Conservation (phyloP, 257 asterid genomes). For the Nicotiana noctiflora region DNA sequence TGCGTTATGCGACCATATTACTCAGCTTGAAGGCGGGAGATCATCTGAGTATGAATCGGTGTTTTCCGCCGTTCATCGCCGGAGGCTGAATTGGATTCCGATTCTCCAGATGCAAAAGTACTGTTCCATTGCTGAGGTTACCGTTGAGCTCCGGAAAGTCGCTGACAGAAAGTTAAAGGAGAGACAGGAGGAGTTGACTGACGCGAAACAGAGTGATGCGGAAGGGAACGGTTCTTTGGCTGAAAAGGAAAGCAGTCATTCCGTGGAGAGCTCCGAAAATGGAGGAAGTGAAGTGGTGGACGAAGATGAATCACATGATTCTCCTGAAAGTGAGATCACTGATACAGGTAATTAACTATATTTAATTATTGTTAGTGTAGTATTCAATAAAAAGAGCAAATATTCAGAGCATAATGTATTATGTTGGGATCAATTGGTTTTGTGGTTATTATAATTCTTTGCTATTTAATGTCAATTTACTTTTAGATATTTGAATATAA, state of each 20-base stretch:
- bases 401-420: too few relatives aligned
- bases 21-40: constrained; percentile 55
- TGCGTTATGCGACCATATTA: constrained; percentile 68
- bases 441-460: too few relatives aligned
- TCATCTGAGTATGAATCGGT: constrained; percentile 51
- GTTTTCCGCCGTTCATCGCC: constrained; percentile 70
- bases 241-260: constrained; percentile 23
- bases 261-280: constrained; percentile 29
- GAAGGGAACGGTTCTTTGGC: constrained; percentile 12
- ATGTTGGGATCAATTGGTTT: too few relatives aligned
- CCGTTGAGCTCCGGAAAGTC: constrained; percentile 60
- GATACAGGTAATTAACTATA: constrained; percentile 51
- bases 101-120: constrained; percentile 91
- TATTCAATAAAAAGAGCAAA: too few relatives aligned
- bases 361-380: too few relatives aligned
- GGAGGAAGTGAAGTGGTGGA: constrained; percentile 45
- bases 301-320: constrained; percentile 47
- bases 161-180: constrained; percentile 41
- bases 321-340: constrained; percentile 64
- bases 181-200: constrained; percentile 21
- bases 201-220: constrained; percentile 1
- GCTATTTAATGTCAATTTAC: too few relatives aligned
- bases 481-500: too few relatives aligned
- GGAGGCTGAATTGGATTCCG: constrained; percentile 96
- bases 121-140: constrained; percentile 72